Base-by-base conservation (phyloP, 768 basidiomycete genomes). In the Paxillus ammoniavirescens region DNA sequence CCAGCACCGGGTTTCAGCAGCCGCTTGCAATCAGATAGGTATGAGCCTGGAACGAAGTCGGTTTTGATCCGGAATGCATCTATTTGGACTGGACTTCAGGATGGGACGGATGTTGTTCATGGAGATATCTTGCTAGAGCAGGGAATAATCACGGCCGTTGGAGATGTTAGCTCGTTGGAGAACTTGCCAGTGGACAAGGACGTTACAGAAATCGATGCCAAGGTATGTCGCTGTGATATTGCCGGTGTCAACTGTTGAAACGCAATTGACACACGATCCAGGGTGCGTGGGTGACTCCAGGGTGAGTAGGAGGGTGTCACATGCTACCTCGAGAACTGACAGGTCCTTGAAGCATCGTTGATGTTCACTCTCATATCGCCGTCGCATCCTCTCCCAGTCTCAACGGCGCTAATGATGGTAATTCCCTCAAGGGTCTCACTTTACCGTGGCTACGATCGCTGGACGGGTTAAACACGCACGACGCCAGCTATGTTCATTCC, bases 381-480 rank as follows among this genome's bases (percentile, higher is more conserved):
- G 78, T 81, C 5, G 60, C 45, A 36, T 55, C 74, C 2, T 52
- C 71, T 0, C 81, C 82, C 0, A 31, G 2, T 0, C 66, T 81
- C 1, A 5, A 13, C 2, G 79, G 83, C 35, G 74, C 82, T 1
- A 46, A 53, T 0, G 89, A 91, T 55, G 68, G 61, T 13, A 86
- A 88, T 65, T 89, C 87, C 2, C 30, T 56, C 10, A 75, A 81
- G 8, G 28, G 60, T 7, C 52, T 50, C 26, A 10, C 80, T 13
- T 67, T 77, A 30, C 84, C 87, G 2, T 87, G 83, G 82, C 68
- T 91, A 10, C 77, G 88, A 33, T 82, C 82, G 10, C 68, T 91
- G 17, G 88, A 91, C 56, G 88, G 80, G 0, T 64, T 91, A 57
- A 90, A 91, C 65, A 89, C 86, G 0, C 88, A 88, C 53, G 89